A percentile compares a stretch with the other conserved stretches of the same genome.
These are phyloP conservation scores for Spinellus fusiger DNA, from an alignment of 192 early-diverging fungal species.

Conservation along the genomic window DNA sequence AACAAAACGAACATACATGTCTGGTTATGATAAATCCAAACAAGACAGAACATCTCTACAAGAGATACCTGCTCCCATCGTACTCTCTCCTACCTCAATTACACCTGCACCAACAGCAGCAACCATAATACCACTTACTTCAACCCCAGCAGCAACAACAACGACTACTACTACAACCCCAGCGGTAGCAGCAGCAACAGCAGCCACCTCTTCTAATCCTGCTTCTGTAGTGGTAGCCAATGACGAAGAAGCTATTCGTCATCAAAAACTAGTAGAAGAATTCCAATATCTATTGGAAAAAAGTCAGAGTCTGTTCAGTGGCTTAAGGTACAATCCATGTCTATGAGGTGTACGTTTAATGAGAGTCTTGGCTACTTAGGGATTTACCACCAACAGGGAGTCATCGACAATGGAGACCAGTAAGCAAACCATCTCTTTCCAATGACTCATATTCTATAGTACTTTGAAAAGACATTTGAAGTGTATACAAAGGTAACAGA, in stretches of 20 bases:
- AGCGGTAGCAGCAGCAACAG: background rate
- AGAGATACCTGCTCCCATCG: background rate
- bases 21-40: background rate
- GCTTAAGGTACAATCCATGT: conserved; percentile 59
- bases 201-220: background rate
- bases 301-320: conserved; percentile 93
- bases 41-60: background rate
- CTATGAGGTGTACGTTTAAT: background rate
- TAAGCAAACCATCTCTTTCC: conserved; percentile 1
- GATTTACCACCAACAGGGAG: conserved; percentile 84
- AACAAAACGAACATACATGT: too few relatives aligned
- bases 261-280: conserved; percentile 62
- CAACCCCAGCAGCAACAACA: background rate
- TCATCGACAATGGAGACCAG: conserved; percentile 57
- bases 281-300: conserved; percentile 96
- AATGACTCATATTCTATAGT: conserved; percentile 23
- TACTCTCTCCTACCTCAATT: background rate
- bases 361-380: conserved; percentile 30
- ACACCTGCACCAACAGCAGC: background rate
- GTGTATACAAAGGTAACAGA: conserved; percentile 77
- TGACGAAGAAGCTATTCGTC: conserved; percentile 32
- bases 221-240: conserved; percentile 1
- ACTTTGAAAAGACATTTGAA: conserved; percentile 97
- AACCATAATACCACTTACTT: too few relatives aligned
- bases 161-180: background rate